These are phyloP conservation scores for Chrysopogon serrulatus DNA, from an alignment of 176 grass and related monocot genomes.

Conservation along the genomic window DNA sequence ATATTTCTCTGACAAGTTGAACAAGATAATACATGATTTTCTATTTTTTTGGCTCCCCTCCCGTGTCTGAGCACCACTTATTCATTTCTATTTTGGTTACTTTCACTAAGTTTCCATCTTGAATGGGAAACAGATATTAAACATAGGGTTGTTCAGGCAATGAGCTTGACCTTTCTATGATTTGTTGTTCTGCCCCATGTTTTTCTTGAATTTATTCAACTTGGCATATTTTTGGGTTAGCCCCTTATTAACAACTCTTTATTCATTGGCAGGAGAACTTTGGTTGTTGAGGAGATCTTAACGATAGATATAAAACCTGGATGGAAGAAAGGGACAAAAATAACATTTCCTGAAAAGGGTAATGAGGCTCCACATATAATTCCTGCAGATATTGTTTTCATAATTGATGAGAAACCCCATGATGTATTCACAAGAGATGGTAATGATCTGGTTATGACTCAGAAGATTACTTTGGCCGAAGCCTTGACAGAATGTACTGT, in stretches of 20 bases:
- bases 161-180: neutral
- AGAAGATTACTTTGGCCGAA: constrained; percentile 66
- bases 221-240: constrained; percentile 14
- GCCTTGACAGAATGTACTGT: constrained; percentile 53
- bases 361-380: constrained; percentile 58
- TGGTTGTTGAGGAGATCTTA: constrained; percentile 65
- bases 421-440: constrained; percentile 68
- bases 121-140: neutral
- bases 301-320: constrained; percentile 80
- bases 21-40: neutral
- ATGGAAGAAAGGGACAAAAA: constrained; percentile 89
- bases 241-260: neutral
- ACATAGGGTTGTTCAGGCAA: neutral
- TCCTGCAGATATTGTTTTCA: constrained; percentile 66
- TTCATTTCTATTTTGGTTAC: neutral
- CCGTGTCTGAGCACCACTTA: neutral
- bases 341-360: constrained; percentile 76
- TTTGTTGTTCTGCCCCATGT: neutral
- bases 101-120: neutral
- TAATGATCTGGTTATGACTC: constrained; percentile 68
- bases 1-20: neutral
- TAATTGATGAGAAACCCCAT: constrained; percentile 72
- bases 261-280: constrained; percentile 38
- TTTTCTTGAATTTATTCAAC: neutral
- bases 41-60: no score